These are phyloP conservation scores for Neurospora tetrasperma DNA, from an alignment of 495 filamentous ascomycete species.

Conservation along the genomic window DNA sequence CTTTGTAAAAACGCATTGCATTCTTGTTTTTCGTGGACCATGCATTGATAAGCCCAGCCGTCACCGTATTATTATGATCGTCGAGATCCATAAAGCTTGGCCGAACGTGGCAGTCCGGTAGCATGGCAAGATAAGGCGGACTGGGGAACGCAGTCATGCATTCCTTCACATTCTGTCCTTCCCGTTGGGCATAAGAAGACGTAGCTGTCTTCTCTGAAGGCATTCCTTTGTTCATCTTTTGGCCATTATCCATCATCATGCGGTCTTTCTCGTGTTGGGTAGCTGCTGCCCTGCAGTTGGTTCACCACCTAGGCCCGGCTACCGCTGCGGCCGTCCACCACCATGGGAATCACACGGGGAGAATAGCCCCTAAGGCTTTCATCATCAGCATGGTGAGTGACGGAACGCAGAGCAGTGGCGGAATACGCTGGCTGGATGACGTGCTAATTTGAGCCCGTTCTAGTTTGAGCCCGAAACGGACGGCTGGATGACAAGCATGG, in stretches of 20 bases:
- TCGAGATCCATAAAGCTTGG: not conserved
- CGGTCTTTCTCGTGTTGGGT: not conserved
- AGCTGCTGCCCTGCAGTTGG: not conserved
- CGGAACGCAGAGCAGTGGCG: not conserved
- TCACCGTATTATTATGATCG: not conserved
- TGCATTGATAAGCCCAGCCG: not conserved
- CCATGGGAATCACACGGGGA: slow-evolving; percentile 6
- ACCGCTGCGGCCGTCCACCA: not conserved
- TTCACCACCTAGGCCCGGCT: not conserved
- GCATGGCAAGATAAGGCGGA: not conserved
- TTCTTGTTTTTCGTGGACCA: not conserved
- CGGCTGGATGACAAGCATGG: slow-evolving; percentile 53
- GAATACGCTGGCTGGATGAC: no score
- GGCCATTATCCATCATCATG: not conserved
- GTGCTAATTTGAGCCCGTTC: not conserved
- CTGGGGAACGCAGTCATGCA: not conserved
- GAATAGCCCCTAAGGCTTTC: slow-evolving; percentile 54
- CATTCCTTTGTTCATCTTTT: not conserved
- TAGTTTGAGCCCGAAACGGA: slow-evolving; percentile 60
- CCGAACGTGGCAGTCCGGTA: not conserved
- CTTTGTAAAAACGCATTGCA: not conserved
- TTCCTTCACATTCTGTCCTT: not conserved
- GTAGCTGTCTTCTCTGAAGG: not conserved
- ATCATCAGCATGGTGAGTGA: slow-evolving; percentile 56
- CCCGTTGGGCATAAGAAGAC: not conserved